Evolutionary conservation across 2,329 filamentous ascomycete genomes (phyloP), one percentile per base, ranked within the genome.

Genomic region (Penicillium vulpinum): DNA sequence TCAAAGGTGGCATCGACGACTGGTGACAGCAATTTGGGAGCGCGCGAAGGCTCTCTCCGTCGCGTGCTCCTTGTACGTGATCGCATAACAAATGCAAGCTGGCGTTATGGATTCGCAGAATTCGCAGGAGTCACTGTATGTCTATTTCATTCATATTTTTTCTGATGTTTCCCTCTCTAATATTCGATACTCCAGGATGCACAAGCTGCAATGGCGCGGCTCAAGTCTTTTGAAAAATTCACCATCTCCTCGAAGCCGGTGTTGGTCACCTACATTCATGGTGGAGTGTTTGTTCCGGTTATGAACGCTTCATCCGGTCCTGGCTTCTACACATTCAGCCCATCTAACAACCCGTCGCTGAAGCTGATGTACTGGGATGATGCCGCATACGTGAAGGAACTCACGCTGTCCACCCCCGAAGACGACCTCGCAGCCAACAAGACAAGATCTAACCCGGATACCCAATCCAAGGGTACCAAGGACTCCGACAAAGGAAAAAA

Each of bases 41-140:
- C 91, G 4, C 84, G 83, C 55, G 85, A 88, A 31, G 86, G 87
- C 21, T 91, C 89, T n/a, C 77, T 95, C 9, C 85, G 88, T 59
- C 85, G 91, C 50, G 85, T 94, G 2, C 84, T 94, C 59, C 77
- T 95, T 26, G 87, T 94, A 66, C 85, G 91, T 54, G 89, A 93
- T 68, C 82, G 86, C 43, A 81, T 80, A 58, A 88, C 82, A 4
- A 83, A 90, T 53, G 87, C 90, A 58, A 91, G 88, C 50, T 90
- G 89, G 81, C 85, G 87, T 63, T 95, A 91, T 66, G 91, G 90
- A 0, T 95, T 95, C 73, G 91, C 87, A 1, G 91, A 95, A 72
- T 95, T 92, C 70, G 87, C 85, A 65, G 88, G 85, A 0, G 78
- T 91, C 18, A 85, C 89, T 64, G 80, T 79, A 73, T 44, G 58